These are phyloP conservation scores for Suhomyces kilbournensis DNA, from an alignment of 805 yeast species.

Conservation along the genomic window DNA sequence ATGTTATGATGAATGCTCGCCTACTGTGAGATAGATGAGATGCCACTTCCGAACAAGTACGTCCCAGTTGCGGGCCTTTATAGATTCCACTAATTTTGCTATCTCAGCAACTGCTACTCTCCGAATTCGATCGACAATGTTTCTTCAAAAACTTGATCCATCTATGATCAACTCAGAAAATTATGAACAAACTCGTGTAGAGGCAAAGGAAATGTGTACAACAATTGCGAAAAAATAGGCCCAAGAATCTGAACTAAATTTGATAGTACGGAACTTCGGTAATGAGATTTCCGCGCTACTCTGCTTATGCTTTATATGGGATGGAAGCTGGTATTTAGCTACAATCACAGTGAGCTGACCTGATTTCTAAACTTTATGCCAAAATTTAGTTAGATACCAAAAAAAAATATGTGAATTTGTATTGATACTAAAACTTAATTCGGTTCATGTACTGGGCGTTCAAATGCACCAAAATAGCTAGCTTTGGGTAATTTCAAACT, in stretches of 20 bases:
- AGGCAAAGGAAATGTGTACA: neutral
- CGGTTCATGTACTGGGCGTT: neutral
- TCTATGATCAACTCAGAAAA: neutral
- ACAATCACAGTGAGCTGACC: neutral
- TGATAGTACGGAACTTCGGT: neutral
- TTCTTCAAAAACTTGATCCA: slow-evolving; percentile 1
- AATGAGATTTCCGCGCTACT: neutral
- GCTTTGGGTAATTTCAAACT: neutral
- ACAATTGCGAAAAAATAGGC: neutral
- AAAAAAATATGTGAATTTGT: neutral
- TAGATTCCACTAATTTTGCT: neutral
- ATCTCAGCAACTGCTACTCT: neutral
- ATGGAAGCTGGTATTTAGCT: neutral
- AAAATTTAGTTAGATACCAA: neutral
- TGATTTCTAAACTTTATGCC: neutral
- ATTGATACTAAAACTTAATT: neutral
- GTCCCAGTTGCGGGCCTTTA: slow-evolving; percentile 1
- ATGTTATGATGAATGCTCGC: neutral
- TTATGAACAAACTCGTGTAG: slow-evolving; percentile 4
- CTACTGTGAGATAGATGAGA: neutral
- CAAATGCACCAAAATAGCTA: neutral
- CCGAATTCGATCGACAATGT: neutral
- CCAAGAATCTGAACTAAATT: neutral
- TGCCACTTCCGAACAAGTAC: neutral
- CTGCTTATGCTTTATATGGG: neutral